Evolutionary conservation across 768 basidiomycete species (phyloP).

Genomic region (Psilocybe subaeruginosa): DNA sequence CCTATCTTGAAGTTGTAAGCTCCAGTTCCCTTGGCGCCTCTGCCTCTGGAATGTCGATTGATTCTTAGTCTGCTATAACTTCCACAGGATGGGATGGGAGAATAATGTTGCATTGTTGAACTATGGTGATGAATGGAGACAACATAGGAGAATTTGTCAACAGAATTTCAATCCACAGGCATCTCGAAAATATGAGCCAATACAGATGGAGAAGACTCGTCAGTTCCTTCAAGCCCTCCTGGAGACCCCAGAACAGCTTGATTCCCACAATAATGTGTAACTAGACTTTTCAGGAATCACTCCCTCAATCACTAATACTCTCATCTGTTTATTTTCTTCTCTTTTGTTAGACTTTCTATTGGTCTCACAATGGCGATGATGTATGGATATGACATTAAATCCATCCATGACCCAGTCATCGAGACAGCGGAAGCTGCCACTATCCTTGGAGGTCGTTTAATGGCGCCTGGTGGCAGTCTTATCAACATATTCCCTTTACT

Average conservation of each 20-base stretch:
- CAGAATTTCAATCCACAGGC: constrained; percentile 6
- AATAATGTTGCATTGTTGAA: constrained; percentile 1
- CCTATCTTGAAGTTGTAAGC: constrained; percentile 11
- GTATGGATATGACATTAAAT: constrained; percentile 30
- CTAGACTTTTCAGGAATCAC: neutral
- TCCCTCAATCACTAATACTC: neutral
- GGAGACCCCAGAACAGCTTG: neutral
- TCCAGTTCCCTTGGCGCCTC: neutral
- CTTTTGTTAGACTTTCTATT: neutral
- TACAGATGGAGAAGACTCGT: neutral
- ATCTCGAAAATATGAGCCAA: neutral
- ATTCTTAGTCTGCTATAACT: neutral
- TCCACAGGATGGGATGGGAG: constrained; percentile 5
- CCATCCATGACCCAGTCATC: constrained; percentile 23
- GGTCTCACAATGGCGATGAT: constrained; percentile 23
- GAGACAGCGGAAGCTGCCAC: constrained; percentile 21
- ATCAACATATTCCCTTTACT: constrained; percentile 34
- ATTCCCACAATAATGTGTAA: constrained; percentile 7
- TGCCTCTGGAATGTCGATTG: neutral
- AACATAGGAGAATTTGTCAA: constrained; percentile 6
- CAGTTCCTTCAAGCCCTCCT: constrained; percentile 4
- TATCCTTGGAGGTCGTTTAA: constrained; percentile 10
- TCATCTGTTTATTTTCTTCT: too few species aligned
- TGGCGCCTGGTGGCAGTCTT: constrained; percentile 24
- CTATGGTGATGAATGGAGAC: constrained; percentile 7